Evolutionary conservation across 306 rosid species (phyloP).

Genomic region (Betula pendula): DNA sequence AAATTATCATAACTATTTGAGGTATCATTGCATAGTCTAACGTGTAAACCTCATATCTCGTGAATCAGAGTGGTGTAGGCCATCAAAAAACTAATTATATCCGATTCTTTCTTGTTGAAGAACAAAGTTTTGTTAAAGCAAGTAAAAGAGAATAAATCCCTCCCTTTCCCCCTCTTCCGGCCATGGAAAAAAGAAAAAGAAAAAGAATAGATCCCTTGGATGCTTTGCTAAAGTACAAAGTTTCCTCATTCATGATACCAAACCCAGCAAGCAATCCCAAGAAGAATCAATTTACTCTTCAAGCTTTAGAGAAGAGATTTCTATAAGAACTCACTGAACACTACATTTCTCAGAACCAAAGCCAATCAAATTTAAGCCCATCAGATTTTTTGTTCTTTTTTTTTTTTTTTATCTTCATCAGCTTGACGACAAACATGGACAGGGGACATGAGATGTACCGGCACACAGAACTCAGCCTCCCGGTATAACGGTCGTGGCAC

Average conservation of each 20-base stretch:
- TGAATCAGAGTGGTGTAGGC: no score
- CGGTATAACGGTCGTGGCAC: constrained; percentile 50
- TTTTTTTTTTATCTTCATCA: not conserved
- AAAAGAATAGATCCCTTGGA: constrained; percentile 2
- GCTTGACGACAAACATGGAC: not conserved
- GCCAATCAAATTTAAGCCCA: not conserved
- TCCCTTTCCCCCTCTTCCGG: no score
- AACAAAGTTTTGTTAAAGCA: not conserved
- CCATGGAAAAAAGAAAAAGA: no score
- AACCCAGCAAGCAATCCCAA: constrained; percentile 71
- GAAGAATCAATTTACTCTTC: not conserved
- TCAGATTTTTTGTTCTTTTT: not conserved
- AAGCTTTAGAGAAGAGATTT: not conserved
- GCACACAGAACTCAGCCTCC: no score
- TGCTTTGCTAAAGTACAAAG: constrained; percentile 56
- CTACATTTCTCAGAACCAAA: not conserved
- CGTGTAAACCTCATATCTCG: no score
- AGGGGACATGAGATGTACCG: no score
- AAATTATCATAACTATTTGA: no score
- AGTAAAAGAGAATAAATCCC: constrained; percentile 20
- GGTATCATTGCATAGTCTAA: no score
- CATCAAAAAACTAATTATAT: no score
- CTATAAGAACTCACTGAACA: constrained; percentile 37
- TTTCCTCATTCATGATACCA: constrained; percentile 47
- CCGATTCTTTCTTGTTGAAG: not conserved